Evolutionary conservation across 2,329 filamentous ascomycete genomes (phyloP).

Genomic region (Ascochyta pisi): DNA sequence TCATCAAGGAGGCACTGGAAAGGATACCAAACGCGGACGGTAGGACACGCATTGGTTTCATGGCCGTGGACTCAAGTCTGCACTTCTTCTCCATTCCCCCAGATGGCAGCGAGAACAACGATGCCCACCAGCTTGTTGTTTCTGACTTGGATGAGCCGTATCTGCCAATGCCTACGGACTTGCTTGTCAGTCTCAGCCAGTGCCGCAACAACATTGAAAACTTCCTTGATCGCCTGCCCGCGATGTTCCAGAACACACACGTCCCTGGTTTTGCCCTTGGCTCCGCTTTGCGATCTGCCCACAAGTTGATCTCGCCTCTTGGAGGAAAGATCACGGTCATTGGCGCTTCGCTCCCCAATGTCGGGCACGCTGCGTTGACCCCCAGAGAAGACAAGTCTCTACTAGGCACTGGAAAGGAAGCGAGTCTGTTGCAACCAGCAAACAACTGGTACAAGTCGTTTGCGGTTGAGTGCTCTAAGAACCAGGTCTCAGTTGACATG

Average conservation of each 20-base stretch:
- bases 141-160: conserved; percentile 97
- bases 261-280: conserved; percentile 93
- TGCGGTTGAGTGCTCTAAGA: conserved; percentile 97
- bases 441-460: conserved; percentile 99
- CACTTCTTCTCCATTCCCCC: conserved; percentile 96
- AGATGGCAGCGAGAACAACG: conserved; percentile 81
- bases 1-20: conserved; percentile 92
- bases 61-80: conserved; percentile 91
- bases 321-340: conserved; percentile 95
- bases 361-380: conserved; percentile 87
- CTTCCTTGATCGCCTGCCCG: conserved; percentile 88
- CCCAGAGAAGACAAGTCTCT: conserved; percentile 95
- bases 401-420: conserved; percentile 92
- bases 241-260: conserved; percentile 96
- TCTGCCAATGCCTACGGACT: conserved; percentile 88
- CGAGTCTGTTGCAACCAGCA: conserved; percentile 82
- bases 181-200: conserved; percentile 87
- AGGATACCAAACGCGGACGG: conserved; percentile 98
- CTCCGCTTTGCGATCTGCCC: conserved; percentile 86
- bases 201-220: conserved; percentile 89
- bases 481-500: conserved; percentile 83
- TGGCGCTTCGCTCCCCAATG: conserved; percentile 86
- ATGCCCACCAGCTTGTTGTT: conserved; percentile 90
- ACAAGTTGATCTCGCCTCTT: conserved; percentile 92
- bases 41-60: conserved; percentile 89